phyloP scores from a whole-genome alignment of 768 basidiomycete species.

The Baorangia bicolor region DNA sequence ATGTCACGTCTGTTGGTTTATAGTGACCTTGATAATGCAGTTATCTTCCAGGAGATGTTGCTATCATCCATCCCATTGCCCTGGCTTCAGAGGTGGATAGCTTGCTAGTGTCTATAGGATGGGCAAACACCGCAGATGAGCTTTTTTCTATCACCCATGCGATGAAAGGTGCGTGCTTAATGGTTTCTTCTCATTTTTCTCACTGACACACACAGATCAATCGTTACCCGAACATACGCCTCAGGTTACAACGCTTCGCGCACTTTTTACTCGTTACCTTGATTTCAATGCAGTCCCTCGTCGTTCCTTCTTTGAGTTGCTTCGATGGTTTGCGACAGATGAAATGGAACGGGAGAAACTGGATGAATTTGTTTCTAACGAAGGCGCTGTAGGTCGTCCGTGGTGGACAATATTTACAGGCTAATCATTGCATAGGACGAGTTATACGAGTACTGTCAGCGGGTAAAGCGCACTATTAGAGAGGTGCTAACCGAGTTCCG shows the following conservation, averaged over 20 bases:
- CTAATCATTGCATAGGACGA: slow-evolving; percentile 66
- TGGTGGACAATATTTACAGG: neutral
- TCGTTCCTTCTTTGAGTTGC: slow-evolving; percentile 80
- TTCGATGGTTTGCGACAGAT: slow-evolving; percentile 75
- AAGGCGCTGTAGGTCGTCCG: slow-evolving; percentile 58
- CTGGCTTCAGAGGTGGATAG: slow-evolving; percentile 60
- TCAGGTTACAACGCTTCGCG: slow-evolving; percentile 58
- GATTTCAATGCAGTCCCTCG: slow-evolving; percentile 86
- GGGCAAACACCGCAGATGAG: slow-evolving; percentile 64
- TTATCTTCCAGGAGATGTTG: slow-evolving; percentile 79
- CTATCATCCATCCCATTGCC: slow-evolving; percentile 73
- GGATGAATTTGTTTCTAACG: slow-evolving; percentile 72
- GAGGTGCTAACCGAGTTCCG: slow-evolving; percentile 91
- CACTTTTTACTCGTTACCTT: slow-evolving; percentile 71
- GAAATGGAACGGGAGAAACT: slow-evolving; percentile 81
- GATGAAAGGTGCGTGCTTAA: slow-evolving; percentile 35
- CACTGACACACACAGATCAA: slow-evolving; percentile 13
- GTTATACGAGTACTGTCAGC: slow-evolving; percentile 81
- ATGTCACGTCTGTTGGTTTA: neutral
- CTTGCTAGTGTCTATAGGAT: slow-evolving; percentile 61
- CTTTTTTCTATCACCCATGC: slow-evolving; percentile 38
- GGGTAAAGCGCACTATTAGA: slow-evolving; percentile 74
- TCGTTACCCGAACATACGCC: slow-evolving; percentile 23
- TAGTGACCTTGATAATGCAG: slow-evolving; percentile 37
- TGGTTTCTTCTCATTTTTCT: neutral